phyloP scores from a whole-genome alignment of 2,329 filamentous ascomycete species.

The Scedosporium aurantiacum region DNA sequence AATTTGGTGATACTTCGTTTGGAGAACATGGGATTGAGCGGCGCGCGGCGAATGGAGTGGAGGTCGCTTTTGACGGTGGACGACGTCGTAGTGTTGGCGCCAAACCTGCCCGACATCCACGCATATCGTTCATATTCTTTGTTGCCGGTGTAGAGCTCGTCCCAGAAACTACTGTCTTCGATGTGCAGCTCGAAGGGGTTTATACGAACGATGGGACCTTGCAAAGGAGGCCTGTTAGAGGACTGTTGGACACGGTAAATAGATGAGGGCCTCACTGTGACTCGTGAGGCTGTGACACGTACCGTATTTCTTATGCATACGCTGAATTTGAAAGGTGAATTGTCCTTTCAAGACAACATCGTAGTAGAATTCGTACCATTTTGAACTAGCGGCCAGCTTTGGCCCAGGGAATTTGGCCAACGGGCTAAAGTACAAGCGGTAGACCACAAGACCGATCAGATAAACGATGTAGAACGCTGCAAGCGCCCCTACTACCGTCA shows the following conservation, averaged over 20 bases:
- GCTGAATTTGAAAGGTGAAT: neutral
- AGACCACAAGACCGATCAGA: too few relatives aligned
- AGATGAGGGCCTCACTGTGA: neutral
- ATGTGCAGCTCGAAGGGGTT: constrained; percentile 18
- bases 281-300: neutral
- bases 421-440: neutral
- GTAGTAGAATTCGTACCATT: neutral
- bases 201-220: constrained; percentile 19
- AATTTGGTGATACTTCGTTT: neutral
- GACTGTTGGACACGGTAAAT: neutral
- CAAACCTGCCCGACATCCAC: neutral
- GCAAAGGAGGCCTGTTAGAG: too few relatives aligned
- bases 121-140: neutral
- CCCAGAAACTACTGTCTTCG: constrained; percentile 14
- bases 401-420: neutral
- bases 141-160: constrained; percentile 11
- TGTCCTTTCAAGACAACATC: neutral
- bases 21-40: neutral
- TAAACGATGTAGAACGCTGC: too few relatives aligned
- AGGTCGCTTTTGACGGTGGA: neutral
- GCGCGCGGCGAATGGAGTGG: neutral
- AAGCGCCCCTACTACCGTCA: too few relatives aligned
- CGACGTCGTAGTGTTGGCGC: neutral
- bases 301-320: neutral
- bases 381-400: neutral